Evolutionary conservation across 2,329 filamentous ascomycete genomes (phyloP), one percentile per base, ranked within the genome.

Genomic region (Trichoderma sp.): DNA sequence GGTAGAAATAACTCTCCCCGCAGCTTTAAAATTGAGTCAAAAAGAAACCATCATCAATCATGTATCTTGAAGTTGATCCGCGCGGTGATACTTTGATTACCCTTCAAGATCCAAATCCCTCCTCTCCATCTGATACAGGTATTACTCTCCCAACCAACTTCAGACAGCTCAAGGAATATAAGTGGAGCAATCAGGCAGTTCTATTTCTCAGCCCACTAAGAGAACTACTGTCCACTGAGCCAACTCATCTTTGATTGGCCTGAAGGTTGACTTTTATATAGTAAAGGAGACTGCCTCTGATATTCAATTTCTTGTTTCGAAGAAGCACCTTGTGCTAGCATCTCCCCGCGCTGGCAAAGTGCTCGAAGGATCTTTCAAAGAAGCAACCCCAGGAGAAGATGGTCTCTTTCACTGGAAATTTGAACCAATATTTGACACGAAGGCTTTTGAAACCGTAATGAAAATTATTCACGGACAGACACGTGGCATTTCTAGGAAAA

Each of bases 171-270:
- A n/a, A n/a, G n/a, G n/a, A n/a, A n/a, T n/a, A n/a, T n/a, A n/a
- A n/a, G n/a, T n/a, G n/a, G n/a, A n/a, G n/a, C n/a, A n/a, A n/a
- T n/a, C n/a, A n/a, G n/a, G n/a, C n/a, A 24, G 24, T 24, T 24
- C 24, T 24, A 24, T 3, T 24, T 9, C 9, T 47, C n/a, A 3
- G 21, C 9, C n/a, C 18, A n/a, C 12, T n/a, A 21, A 21, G 5
- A 11, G n/a, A 4, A 2, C 9, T 9, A 21, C n/a, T 51, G 2
- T 1, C n/a, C n/a, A 12, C 8, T 51, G 3, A n/a, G 18, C 9
- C 43, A 21, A 47, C 1, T 47, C 0, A 4, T 21, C 1, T 47
- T 1, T 1, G n/a, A 21, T n/a, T 0, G 43, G 3, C 9, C n/a
- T 21, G 0, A 51, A 51, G 8, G 1, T 2, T 51, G 1, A 51